Conservation (phyloP, 2,329 filamentous ascomycete species). For the Fusarium concolor region DNA sequence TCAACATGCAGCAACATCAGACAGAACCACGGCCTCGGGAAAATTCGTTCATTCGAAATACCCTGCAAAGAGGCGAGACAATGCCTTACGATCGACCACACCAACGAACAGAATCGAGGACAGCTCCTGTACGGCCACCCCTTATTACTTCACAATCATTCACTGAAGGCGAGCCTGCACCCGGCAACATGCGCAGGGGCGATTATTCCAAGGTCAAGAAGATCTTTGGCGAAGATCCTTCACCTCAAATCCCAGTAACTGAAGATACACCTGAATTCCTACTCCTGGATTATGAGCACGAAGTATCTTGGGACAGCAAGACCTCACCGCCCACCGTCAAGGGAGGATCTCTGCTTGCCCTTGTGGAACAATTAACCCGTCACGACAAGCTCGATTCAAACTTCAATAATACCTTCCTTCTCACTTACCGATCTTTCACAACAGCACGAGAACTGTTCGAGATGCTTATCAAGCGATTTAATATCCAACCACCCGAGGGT, state of each 20-base stretch:
- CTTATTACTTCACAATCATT: constrained; percentile 71
- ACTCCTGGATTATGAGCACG: constrained; percentile 85
- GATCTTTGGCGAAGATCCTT: constrained; percentile 73
- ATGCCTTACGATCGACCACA: constrained; percentile 68
- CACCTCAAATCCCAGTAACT: constrained; percentile 62
- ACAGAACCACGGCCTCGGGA: constrained; percentile 57
- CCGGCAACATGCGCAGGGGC: constrained; percentile 67
- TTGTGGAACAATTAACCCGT: constrained; percentile 94
- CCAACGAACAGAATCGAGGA: constrained; percentile 67
- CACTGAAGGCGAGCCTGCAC: constrained; percentile 66
- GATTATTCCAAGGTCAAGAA: constrained; percentile 74
- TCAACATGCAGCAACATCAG: constrained; percentile 60
- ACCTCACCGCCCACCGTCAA: constrained; percentile 80
- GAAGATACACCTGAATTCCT: constrained; percentile 89
- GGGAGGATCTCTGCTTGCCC: constrained; percentile 86
- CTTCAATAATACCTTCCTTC: constrained; percentile 97
- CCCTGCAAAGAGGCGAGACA: constrained; percentile 67
- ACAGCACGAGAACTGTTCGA: constrained; percentile 91
- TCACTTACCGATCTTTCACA: constrained; percentile 97
- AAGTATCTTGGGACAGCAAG: constrained; percentile 91
- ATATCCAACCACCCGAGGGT: constrained; percentile 89
- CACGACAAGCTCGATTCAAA: constrained; percentile 95
- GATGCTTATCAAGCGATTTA: constrained; percentile 89
- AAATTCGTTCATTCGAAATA: constrained; percentile 61
- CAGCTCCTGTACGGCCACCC: constrained; percentile 57